Conservation (phyloP, 768 basidiomycete species). For the Pleurotus citrinopileatus region DNA sequence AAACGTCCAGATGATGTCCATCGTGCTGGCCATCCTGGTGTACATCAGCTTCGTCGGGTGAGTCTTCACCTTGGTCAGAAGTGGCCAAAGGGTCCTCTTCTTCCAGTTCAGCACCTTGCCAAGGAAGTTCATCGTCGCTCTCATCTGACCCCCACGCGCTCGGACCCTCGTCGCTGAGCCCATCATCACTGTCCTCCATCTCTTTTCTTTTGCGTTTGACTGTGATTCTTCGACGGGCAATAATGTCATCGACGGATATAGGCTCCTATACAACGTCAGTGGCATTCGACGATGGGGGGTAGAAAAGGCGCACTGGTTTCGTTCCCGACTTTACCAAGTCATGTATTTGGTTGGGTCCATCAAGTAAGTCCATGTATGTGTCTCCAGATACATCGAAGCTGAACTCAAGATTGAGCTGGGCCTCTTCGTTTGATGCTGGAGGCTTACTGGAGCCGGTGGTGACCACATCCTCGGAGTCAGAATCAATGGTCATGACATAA, state of each 20-base stretch:
- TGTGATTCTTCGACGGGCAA: conserved; percentile 62
- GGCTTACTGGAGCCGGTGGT: conserved; percentile 8
- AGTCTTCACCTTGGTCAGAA: conserved; percentile 39
- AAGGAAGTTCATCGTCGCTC: conserved; percentile 33
- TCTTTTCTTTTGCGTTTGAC: conserved; percentile 65
- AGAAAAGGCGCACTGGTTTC: conserved; percentile 50
- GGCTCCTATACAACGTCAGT: conserved; percentile 44
- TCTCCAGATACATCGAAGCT: conserved; percentile 78
- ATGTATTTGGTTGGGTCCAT: conserved; percentile 33
- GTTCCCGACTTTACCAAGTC: conserved; percentile 62
- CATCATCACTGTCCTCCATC: conserved; percentile 33
- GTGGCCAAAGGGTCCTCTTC: conserved; percentile 36
- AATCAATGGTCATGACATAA: conserved; percentile 84
- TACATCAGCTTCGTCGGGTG: conserved; percentile 1
- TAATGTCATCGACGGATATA: conserved; percentile 92
- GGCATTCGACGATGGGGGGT: conserved; percentile 8
- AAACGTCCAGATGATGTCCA: conserved; percentile 26
- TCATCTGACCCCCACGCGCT: conserved; percentile 31
- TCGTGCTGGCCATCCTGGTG: conserved; percentile 20
- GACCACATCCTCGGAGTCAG: conserved; percentile 58
- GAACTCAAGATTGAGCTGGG: conserved; percentile 76
- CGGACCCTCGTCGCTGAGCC: conserved; percentile 35
- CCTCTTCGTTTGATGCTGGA: conserved; percentile 42
- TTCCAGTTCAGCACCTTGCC: conserved; percentile 21
- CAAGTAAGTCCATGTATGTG: conserved; percentile 57